Evolutionary conservation across 441 rosid genomes (phyloP).

Genomic region (Gossypium laxum): DNA sequence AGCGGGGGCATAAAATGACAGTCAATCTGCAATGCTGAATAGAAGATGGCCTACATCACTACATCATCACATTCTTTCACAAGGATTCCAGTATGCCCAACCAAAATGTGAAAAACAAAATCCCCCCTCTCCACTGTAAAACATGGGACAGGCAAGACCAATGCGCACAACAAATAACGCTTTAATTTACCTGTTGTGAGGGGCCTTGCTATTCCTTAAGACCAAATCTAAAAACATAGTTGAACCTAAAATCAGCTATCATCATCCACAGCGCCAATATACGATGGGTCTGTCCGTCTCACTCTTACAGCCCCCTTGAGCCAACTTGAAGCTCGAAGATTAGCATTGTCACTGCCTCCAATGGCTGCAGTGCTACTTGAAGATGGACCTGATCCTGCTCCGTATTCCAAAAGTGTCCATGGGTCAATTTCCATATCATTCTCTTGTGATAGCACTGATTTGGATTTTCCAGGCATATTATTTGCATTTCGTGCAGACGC

Average conservation of each 20-base stretch:
- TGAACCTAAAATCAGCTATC: constrained; percentile 54
- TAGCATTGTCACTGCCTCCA: constrained; percentile 53
- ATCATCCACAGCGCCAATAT: constrained; percentile 83
- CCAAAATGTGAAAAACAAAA: constrained; percentile 14
- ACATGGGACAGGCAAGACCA: constrained; percentile 19
- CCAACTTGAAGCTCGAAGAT: constrained; percentile 82
- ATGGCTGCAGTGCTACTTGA: constrained; percentile 38
- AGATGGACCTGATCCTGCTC: constrained; percentile 63
- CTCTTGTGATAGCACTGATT: constrained; percentile 47
- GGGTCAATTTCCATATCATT: constrained; percentile 68
- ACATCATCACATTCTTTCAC: constrained; percentile 18
- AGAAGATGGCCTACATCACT: constrained; percentile 14
- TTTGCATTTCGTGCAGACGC: constrained; percentile 33
- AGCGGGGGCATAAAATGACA: constrained; percentile 27
- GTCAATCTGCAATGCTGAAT: constrained; percentile 20
- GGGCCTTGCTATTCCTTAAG: constrained; percentile 17
- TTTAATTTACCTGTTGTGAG: constrained; percentile 21
- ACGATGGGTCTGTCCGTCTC: constrained; percentile 76
- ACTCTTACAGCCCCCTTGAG: constrained; percentile 84
- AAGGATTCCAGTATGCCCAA: constrained; percentile 3
- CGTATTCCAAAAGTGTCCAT: constrained; percentile 91
- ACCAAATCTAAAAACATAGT: constrained; percentile 26
- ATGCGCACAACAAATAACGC: constrained; percentile 11
- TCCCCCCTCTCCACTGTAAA: constrained; percentile 21
- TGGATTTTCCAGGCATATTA: constrained; percentile 39